Conservation (phyloP, 2,329 filamentous ascomycete species). For the Incumbomyces lentus region DNA sequence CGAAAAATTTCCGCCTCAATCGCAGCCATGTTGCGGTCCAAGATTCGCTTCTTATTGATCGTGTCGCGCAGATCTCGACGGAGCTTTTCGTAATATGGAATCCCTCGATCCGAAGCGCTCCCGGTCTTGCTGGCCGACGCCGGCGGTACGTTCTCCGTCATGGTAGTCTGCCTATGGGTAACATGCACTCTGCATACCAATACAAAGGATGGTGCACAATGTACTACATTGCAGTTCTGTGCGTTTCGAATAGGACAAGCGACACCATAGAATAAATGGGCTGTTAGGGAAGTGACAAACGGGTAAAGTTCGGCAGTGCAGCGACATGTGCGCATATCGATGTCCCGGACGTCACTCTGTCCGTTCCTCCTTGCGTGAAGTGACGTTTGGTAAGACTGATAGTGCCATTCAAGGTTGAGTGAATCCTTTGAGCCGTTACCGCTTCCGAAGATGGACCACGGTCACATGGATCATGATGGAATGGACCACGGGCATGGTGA, state of each 20-base stretch:
- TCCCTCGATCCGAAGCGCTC: conserved; percentile 28
- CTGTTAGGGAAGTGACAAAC: too few species aligned
- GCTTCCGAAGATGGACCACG: conserved; percentile 17
- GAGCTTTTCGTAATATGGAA: conserved; percentile 64
- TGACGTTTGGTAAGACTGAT: too few species aligned
- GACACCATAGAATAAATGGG: too few species aligned
- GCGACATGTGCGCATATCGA: too few species aligned
- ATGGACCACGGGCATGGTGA: conserved; percentile 50
- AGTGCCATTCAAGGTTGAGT: too few species aligned
- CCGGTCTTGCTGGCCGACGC: conserved; percentile 18
- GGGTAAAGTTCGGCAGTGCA: conserved; percentile 1
- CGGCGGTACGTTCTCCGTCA: conserved; percentile 34
- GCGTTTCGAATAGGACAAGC: too few species aligned
- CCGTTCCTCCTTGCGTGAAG: too few species aligned
- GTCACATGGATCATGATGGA: conserved; percentile 35
- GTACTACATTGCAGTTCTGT: neutral
- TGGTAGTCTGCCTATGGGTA: conserved; percentile 13
- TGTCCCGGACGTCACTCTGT: too few species aligned
- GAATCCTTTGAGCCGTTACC: too few species aligned
- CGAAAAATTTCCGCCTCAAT: conserved; percentile 74
- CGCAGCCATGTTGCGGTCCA: conserved; percentile 49
- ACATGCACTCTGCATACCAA: neutral
- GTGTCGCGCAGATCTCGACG: conserved; percentile 57
- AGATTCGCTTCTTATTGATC: conserved; percentile 52
- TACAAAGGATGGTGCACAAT: neutral